Conservation (phyloP, 2,329 filamentous ascomycete species). For the Calonectria hawksworthii region DNA sequence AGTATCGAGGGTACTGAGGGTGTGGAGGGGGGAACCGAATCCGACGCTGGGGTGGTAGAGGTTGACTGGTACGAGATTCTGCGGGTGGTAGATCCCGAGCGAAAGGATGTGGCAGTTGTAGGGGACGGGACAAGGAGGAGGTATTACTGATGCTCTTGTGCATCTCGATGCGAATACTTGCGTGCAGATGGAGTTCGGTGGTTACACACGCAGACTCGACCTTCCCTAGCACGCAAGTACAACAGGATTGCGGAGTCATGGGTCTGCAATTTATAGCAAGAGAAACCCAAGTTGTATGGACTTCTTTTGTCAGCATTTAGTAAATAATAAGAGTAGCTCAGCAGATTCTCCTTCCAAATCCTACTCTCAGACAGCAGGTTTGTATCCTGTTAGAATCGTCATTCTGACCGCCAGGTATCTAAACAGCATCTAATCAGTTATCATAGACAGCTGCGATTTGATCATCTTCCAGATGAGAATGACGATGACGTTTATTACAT, state of each 20-base stretch:
- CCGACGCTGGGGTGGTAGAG: constrained; percentile 27
- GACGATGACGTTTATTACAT: too few relatives aligned
- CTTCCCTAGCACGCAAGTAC: background rate
- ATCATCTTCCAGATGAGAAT: too few relatives aligned
- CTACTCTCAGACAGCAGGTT: background rate
- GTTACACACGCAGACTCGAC: background rate
- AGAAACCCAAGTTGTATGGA: background rate
- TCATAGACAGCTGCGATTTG: background rate
- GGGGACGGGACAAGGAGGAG: constrained; percentile 32
- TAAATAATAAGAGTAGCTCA: background rate
- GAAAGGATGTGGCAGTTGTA: constrained; percentile 42
- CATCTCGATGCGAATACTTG: background rate
- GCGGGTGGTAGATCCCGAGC: constrained; percentile 48
- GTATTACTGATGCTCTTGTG: constrained; percentile 7
- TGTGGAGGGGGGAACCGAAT: background rate
- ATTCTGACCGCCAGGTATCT: background rate
- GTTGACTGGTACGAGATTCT: constrained; percentile 52
- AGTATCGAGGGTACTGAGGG: background rate
- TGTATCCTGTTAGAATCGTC: background rate
- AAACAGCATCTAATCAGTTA: background rate
- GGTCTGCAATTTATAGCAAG: background rate
- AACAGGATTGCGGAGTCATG: background rate
- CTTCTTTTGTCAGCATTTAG: background rate
- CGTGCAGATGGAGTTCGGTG: background rate
- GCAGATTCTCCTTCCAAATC: background rate